Evolutionary conservation across 2,329 filamentous ascomycete genomes (phyloP).

Genomic region (Alternaria alternata): DNA sequence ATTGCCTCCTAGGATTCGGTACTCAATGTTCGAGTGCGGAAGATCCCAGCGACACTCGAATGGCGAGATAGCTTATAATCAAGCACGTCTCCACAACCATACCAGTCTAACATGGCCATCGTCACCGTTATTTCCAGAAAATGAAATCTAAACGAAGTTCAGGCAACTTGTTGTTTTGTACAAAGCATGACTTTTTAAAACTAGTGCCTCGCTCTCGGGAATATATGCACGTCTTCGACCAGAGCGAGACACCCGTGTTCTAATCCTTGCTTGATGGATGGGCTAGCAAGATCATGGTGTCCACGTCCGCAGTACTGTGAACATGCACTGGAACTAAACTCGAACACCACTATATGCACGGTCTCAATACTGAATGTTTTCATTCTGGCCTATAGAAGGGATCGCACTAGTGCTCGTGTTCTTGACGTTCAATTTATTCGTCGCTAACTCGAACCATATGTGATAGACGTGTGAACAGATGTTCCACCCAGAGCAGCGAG

Average conservation of each 20-base stretch:
- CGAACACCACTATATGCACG: background rate
- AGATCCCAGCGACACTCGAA: background rate
- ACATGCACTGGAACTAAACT: background rate
- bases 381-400: background rate
- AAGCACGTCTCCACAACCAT: background rate
- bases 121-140: fast-evolving
- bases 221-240: background rate
- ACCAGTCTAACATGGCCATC: background rate
- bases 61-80: background rate
- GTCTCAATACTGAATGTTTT: background rate
- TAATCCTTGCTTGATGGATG: background rate
- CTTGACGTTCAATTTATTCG: background rate
- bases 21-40: background rate
- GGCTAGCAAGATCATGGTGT: background rate
- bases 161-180: background rate
- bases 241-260: background rate
- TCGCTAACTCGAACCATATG: background rate
- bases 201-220: background rate
- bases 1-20: background rate
- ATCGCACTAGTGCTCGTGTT: background rate
- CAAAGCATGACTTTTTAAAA: background rate
- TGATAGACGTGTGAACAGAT: background rate
- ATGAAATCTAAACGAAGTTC: background rate
- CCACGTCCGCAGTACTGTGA: background rate
- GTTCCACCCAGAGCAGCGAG: background rate